These are phyloP conservation scores for Mucor indicus DNA, from an alignment of 371 early-diverging fungal species.

Conservation along the genomic window DNA sequence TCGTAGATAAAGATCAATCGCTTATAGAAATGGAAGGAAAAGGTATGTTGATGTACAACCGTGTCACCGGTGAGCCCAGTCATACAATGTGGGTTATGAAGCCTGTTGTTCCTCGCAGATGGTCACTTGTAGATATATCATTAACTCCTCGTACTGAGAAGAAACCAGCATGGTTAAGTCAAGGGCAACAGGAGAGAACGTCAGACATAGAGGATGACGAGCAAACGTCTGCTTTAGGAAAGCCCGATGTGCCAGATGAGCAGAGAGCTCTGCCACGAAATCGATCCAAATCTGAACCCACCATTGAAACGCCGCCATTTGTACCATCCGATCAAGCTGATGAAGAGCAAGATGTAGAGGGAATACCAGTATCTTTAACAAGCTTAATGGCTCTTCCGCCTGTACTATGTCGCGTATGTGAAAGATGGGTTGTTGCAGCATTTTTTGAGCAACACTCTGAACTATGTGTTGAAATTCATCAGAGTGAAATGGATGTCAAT, in stretches of 20 bases:
- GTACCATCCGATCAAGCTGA: slow-evolving; percentile 1
- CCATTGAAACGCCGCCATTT: slow-evolving; percentile 18
- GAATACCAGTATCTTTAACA: slow-evolving; percentile 4
- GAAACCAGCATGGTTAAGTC: not conserved
- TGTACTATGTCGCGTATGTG: slow-evolving; percentile 81
- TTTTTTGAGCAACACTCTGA: slow-evolving; percentile 79
- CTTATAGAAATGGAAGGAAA: slow-evolving; percentile 81
- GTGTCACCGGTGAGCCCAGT: slow-evolving; percentile 62
- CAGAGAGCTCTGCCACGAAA: slow-evolving; percentile 9
- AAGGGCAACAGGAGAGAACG: not conserved
- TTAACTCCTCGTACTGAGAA: slow-evolving; percentile 7
- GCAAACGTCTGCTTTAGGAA: not conserved
- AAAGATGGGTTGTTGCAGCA: slow-evolving; percentile 69
- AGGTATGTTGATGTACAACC: slow-evolving; percentile 85
- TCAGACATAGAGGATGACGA: not conserved
- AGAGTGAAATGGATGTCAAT: slow-evolving; percentile 74
- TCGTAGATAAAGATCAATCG: slow-evolving; percentile 43
- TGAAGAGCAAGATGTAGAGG: slow-evolving; percentile 1
- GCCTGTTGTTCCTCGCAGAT: slow-evolving; percentile 41
- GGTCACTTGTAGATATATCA: slow-evolving; percentile 21
- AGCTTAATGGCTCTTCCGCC: slow-evolving; percentile 36
- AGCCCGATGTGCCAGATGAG: slow-evolving; percentile 1
- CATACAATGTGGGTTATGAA: slow-evolving; percentile 87
- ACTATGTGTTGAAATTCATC: slow-evolving; percentile 75
- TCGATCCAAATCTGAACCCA: slow-evolving; percentile 32